A percentile compares a stretch with the other conserved stretches of the same genome.
Conservation (phyloP, 2,329 filamentous ascomycete species). For the Penicillium sp. region DNA sequence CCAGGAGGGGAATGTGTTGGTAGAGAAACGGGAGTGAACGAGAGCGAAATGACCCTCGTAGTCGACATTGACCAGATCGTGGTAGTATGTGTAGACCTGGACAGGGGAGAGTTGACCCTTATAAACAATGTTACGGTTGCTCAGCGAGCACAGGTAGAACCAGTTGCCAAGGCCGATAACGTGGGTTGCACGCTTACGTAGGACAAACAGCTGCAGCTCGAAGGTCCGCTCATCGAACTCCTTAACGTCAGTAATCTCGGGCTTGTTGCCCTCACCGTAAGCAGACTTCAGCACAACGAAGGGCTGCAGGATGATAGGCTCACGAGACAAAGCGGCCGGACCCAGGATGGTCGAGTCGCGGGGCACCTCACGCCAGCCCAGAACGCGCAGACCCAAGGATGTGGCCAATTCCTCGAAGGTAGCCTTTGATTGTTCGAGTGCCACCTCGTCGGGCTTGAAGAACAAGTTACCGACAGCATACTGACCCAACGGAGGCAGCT, state of each 20-base stretch:
- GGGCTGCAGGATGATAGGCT: slow-evolving; percentile 93
- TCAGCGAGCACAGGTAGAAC: slow-evolving; percentile 97
- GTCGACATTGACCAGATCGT: slow-evolving; percentile 94
- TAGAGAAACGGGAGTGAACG: slow-evolving; percentile 96
- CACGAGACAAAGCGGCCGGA: slow-evolving; percentile 87
- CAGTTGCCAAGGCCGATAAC: slow-evolving; percentile 95
- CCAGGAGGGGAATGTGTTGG: slow-evolving; percentile 98
- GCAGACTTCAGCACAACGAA: slow-evolving; percentile 86
- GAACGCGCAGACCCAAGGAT: slow-evolving; percentile 80
- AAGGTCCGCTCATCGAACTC: slow-evolving; percentile 83
- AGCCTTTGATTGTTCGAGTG: slow-evolving; percentile 84
- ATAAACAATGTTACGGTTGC: slow-evolving; percentile 98
- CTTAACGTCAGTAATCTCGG: slow-evolving; percentile 75
- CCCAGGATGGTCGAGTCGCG: slow-evolving; percentile 91
- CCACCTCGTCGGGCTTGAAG: slow-evolving; percentile 94
- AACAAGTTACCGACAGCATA: slow-evolving; percentile 98
- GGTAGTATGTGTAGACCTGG: slow-evolving; percentile 97
- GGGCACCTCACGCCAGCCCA: slow-evolving; percentile 96
- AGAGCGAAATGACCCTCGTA: slow-evolving; percentile 97
- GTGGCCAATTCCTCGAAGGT: slow-evolving; percentile 94
- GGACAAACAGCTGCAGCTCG: slow-evolving; percentile 89
- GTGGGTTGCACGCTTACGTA: slow-evolving; percentile 93
- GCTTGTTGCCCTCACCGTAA: slow-evolving; percentile 80
- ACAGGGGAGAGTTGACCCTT: slow-evolving; percentile 94
- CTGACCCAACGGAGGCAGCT: slow-evolving; percentile 84